These are phyloP conservation scores for Aspergillus sp. DNA, from an alignment of 2,329 filamentous ascomycete genomes.

Conservation along the genomic window DNA sequence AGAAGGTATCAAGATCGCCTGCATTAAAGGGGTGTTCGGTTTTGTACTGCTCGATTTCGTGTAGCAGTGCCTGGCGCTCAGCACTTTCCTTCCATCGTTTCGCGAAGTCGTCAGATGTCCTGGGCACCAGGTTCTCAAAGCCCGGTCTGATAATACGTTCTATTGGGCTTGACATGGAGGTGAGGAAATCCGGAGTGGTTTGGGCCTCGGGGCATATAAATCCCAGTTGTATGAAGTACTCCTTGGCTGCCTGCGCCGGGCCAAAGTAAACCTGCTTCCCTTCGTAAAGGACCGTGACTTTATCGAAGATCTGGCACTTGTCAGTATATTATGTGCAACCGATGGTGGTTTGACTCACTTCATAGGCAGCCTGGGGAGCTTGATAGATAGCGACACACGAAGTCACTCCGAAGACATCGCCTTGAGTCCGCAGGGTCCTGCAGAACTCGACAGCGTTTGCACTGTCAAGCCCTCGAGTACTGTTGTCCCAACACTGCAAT, in stretches of 20 bases:
- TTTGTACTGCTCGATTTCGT: background rate
- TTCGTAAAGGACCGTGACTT: slow-evolving; percentile 64
- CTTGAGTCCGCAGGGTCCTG: slow-evolving; percentile 43
- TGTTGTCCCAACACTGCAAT: slow-evolving; percentile 39
- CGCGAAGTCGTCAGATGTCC: slow-evolving; percentile 68
- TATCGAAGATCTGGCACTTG: slow-evolving; percentile 51
- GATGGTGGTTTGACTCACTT: background rate
- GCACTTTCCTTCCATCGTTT: slow-evolving; percentile 1
- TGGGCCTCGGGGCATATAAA: slow-evolving; percentile 25
- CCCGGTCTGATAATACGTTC: slow-evolving; percentile 58
- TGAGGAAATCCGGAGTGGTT: slow-evolving; percentile 12
- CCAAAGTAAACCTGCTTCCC: slow-evolving; percentile 47
- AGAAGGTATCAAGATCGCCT: background rate
- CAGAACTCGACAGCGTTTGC: slow-evolving; percentile 53
- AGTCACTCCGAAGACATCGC: slow-evolving; percentile 40
- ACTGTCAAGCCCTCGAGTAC: slow-evolving; percentile 45
- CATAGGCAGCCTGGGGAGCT: slow-evolving; percentile 12
- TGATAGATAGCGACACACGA: slow-evolving; percentile 47
- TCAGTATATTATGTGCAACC: background rate
- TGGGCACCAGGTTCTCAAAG: slow-evolving; percentile 54
- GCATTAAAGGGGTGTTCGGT: background rate
- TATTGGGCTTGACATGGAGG: slow-evolving; percentile 52
- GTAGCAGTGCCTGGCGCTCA: background rate
- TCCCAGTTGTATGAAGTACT: slow-evolving; percentile 56
- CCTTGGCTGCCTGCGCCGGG: slow-evolving; percentile 55